These are phyloP conservation scores for Stephanodiscus triporus DNA, from an alignment of 108 stramenopile species.

Conservation along the genomic window DNA sequence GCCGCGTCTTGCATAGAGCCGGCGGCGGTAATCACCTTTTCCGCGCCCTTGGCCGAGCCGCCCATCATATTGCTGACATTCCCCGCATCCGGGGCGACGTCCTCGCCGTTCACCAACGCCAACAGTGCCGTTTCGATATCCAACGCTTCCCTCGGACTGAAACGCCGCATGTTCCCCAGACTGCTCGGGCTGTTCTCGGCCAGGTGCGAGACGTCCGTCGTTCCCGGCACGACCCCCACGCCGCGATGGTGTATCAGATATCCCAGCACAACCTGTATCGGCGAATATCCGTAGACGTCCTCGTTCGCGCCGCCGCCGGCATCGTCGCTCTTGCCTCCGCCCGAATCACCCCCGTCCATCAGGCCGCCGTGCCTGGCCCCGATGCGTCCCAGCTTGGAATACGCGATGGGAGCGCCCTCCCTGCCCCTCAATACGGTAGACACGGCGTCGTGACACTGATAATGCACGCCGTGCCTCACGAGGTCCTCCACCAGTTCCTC, in stretches of 20 bases:
- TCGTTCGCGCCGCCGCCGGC: neutral
- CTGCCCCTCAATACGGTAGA: conserved; percentile 42
- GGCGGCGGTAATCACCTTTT: neutral
- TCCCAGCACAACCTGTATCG: conserved; percentile 33
- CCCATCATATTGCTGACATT: neutral
- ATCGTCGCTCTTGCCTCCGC: neutral
- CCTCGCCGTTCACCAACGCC: conserved; percentile 54
- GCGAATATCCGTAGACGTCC: conserved; percentile 30
- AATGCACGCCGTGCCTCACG: conserved; percentile 61
- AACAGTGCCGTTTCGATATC: conserved; percentile 46
- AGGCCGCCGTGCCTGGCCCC: conserved; percentile 31
- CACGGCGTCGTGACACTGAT: conserved; percentile 68
- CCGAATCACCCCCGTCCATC: neutral
- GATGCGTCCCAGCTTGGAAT: conserved; percentile 32
- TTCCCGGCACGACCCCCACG: conserved; percentile 59
- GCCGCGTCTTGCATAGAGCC: neutral
- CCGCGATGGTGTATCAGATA: conserved; percentile 43
- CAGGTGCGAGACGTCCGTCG: conserved; percentile 30
- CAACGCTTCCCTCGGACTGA: conserved; percentile 26
- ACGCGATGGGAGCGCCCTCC: conserved; percentile 33
- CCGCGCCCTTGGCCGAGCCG: neutral
- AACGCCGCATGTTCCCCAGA: conserved; percentile 27
- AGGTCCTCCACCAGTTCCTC: conserved; percentile 61
- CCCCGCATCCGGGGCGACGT: conserved; percentile 33
- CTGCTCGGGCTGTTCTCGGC: conserved; percentile 34